These are phyloP conservation scores for Neoascochyta sp. DNA, from an alignment of 2,329 filamentous ascomycete species.

Conservation along the genomic window DNA sequence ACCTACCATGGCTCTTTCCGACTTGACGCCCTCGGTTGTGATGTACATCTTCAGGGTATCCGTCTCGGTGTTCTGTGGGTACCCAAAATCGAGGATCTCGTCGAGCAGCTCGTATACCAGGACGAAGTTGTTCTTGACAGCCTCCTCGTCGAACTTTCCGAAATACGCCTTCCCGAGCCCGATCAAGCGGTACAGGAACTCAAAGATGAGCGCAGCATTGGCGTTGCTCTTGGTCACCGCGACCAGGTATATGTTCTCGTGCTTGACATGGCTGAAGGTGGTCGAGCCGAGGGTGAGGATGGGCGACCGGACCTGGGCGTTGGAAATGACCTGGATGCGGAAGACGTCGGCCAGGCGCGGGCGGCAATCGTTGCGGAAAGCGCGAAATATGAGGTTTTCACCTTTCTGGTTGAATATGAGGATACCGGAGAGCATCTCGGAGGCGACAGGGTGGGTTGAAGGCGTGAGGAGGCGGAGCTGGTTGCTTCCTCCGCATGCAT, in stretches of 20 bases:
- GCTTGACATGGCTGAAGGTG: constrained; percentile 98
- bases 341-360: constrained; percentile 98
- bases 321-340: constrained; percentile 98
- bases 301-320: constrained; percentile 93
- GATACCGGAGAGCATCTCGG: constrained; percentile 85
- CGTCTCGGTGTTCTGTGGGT: constrained; percentile 97
- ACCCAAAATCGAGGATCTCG: constrained; percentile 98
- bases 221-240: constrained; percentile 98
- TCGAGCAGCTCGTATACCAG: constrained; percentile 96
- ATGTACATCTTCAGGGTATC: constrained; percentile 99
- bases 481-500: too few relatives aligned
- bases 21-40: constrained; percentile 97
- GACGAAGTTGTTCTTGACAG: constrained; percentile 99
- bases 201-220: constrained; percentile 95
- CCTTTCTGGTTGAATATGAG: constrained; percentile 99
- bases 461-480: too few relatives aligned
- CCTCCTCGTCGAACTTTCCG: constrained; percentile 98
- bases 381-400: constrained; percentile 98
- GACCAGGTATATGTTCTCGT: constrained; percentile 98
- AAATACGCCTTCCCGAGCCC: constrained; percentile 92
- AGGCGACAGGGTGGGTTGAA: too few relatives aligned
- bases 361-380: constrained; percentile 97
- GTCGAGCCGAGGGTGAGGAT: constrained; percentile 96
- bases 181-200: constrained; percentile 92
- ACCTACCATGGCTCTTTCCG: constrained; percentile 63